Conservation (phyloP, 106 monocot species). For the Platanthera zijinensis region DNA sequence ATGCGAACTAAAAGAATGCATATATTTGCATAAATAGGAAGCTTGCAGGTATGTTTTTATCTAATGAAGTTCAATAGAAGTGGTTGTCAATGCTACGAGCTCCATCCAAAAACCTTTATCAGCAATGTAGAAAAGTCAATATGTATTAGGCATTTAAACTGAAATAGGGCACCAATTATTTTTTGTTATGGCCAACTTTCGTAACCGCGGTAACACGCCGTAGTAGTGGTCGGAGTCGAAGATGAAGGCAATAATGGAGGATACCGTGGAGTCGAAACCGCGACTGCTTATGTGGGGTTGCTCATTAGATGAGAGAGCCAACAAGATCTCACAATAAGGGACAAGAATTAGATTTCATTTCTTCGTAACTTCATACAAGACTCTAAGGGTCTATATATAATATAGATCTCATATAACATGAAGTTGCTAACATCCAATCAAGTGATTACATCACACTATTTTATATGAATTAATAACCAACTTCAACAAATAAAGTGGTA, state of each 20-base stretch:
- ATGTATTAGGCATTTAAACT: constrained; percentile 7
- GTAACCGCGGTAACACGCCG: no score
- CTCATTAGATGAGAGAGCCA: constrained; percentile 67
- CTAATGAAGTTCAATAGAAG: constrained; percentile 70
- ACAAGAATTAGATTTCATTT: no score
- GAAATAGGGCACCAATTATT: background rate
- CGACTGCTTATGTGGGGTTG: no score
- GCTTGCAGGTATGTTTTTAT: constrained; percentile 93
- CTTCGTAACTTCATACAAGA: no score
- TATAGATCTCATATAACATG: background rate
- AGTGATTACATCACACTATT: background rate
- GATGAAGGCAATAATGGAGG: constrained; percentile 59
- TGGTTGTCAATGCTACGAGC: constrained; percentile 85
- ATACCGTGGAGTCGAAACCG: constrained; percentile 81
- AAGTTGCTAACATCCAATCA: background rate
- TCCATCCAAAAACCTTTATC: constrained; percentile 75
- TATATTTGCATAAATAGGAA: background rate
- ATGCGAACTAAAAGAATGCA: background rate
- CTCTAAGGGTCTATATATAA: no score
- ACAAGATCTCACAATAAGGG: background rate
- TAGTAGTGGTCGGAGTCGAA: no score
- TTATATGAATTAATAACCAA: background rate
- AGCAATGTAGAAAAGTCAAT: background rate
- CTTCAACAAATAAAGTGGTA: constrained; percentile 18
- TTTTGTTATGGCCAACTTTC: no score